Conservation (phyloP, 2,329 filamentous ascomycete genomes). For the Dothistroma septosporum region DNA sequence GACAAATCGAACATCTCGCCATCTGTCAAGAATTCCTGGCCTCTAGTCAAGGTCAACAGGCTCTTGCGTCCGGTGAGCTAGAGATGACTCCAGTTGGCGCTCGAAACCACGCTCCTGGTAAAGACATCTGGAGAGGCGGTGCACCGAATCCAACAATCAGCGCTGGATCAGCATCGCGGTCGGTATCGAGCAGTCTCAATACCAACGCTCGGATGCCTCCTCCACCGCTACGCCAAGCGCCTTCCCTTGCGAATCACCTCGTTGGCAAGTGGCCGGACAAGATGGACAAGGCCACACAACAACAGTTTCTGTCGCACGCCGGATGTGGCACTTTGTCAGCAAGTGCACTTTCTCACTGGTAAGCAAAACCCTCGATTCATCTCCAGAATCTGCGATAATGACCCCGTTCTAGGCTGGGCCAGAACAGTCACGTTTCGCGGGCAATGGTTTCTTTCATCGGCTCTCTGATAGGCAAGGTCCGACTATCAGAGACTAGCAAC, state of each 20-base stretch:
- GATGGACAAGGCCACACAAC: conserved; percentile 58
- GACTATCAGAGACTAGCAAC: conserved; percentile 48
- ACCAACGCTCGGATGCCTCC: conserved; percentile 18
- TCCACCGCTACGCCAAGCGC: conserved; percentile 28
- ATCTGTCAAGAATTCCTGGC: conserved; percentile 43
- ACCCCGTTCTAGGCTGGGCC: conserved; percentile 47
- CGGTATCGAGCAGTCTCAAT: conserved; percentile 32
- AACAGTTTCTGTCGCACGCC: conserved; percentile 62
- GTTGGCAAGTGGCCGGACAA: conserved; percentile 46
- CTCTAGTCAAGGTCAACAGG: conserved; percentile 43
- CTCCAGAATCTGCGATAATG: neutral
- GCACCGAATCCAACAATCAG: conserved; percentile 48
- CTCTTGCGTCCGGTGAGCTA: conserved; percentile 27
- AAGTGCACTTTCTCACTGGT: conserved; percentile 57
- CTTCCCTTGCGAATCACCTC: conserved; percentile 56
- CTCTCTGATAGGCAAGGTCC: conserved; percentile 58
- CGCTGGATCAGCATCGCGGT: conserved; percentile 33
- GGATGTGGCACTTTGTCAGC: conserved; percentile 59
- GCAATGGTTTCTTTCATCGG: conserved; percentile 66
- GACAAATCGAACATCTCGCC: conserved; percentile 49
- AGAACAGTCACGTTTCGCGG: conserved; percentile 68
- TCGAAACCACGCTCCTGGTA: conserved; percentile 18
- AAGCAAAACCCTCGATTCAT: neutral
- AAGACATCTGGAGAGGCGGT: conserved; percentile 43
- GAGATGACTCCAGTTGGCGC: conserved; percentile 17